These are phyloP conservation scores for Fusarium goolgardi DNA, from an alignment of 2,329 filamentous ascomycete genomes.

Conservation along the genomic window DNA sequence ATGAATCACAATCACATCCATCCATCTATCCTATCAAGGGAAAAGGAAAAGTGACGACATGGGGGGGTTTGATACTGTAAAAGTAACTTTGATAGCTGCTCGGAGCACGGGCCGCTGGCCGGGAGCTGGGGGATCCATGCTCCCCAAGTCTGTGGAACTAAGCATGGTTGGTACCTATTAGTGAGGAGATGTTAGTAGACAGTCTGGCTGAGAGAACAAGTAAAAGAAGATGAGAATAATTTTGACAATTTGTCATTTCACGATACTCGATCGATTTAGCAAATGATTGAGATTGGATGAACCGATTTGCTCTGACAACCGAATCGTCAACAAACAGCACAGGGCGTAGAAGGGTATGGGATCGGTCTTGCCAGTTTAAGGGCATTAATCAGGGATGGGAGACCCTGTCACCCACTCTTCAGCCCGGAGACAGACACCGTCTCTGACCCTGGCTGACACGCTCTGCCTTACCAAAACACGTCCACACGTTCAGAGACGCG, in stretches of 20 bases:
- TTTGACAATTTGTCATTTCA: background rate
- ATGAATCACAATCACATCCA: constrained; percentile 27
- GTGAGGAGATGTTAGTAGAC: constrained; percentile 17
- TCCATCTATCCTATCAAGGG: background rate
- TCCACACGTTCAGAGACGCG: constrained; percentile 4
- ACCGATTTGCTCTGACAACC: constrained; percentile 22
- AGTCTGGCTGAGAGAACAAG: background rate
- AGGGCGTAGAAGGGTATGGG: constrained; percentile 28
- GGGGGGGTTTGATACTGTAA: constrained; percentile 16
- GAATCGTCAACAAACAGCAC: constrained; percentile 32
- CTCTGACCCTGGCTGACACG: background rate
- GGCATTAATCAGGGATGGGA: constrained; percentile 2
- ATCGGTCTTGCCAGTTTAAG: background rate
- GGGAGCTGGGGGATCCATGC: constrained; percentile 44
- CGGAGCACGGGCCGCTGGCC: constrained; percentile 40
- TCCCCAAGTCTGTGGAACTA: constrained; percentile 46
- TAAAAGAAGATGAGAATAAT: constrained; percentile 1
- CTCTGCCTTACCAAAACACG: background rate
- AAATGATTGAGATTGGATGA: constrained; percentile 1
- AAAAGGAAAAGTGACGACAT: constrained; percentile 37
- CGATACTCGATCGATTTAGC: constrained; percentile 5
- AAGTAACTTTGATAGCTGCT: constrained; percentile 12
- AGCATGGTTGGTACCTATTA: constrained; percentile 41
- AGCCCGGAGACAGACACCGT: constrained; percentile 22
- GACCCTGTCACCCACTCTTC: constrained; percentile 20